phyloP scores from a whole-genome alignment of 202 grass and related monocot species.

The Saccharum hybrid region DNA sequence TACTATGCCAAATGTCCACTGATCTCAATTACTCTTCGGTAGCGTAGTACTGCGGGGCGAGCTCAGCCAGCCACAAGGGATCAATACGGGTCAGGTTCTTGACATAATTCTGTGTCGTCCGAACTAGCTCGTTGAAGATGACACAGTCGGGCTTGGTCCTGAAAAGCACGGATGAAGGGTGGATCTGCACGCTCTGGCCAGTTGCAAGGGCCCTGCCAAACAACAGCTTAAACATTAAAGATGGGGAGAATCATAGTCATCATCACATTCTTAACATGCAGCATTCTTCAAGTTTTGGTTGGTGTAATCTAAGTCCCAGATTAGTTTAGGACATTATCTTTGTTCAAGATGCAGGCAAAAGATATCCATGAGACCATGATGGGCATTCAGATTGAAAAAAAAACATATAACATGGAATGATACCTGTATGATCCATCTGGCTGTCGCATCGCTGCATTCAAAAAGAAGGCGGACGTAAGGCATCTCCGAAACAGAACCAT shows the following conservation, averaged over 20 bases:
- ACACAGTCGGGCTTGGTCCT: slow-evolving; percentile 71
- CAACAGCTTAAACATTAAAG: slow-evolving; percentile 10
- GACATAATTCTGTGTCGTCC: slow-evolving; percentile 76
- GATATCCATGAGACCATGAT: not conserved
- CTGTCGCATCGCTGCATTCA: slow-evolving; percentile 82
- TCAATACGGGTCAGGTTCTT: slow-evolving; percentile 79
- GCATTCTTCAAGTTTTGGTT: not conserved
- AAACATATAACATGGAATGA: not conserved
- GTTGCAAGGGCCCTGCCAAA: slow-evolving; percentile 69
- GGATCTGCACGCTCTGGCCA: slow-evolving; percentile 71
- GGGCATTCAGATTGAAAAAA: not conserved
- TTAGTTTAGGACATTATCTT: not conserved
- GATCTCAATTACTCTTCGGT: slow-evolving; percentile 48
- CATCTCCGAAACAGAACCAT: slow-evolving; percentile 79
- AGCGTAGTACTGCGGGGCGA: slow-evolving; percentile 79
- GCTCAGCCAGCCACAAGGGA: slow-evolving; percentile 83
- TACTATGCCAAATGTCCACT: not conserved
- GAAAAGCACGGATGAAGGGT: slow-evolving; percentile 84
- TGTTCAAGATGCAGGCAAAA: not conserved
- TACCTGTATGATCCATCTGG: slow-evolving; percentile 89
- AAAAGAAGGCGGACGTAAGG: slow-evolving; percentile 77
- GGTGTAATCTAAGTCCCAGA: not conserved
- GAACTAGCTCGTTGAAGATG: slow-evolving; percentile 84
- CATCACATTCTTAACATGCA: not conserved
- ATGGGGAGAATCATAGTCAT: not conserved